Evolutionary conservation across 2,329 filamentous ascomycete species (phyloP).

Genomic region (Coniochaeta sp.): DNA sequence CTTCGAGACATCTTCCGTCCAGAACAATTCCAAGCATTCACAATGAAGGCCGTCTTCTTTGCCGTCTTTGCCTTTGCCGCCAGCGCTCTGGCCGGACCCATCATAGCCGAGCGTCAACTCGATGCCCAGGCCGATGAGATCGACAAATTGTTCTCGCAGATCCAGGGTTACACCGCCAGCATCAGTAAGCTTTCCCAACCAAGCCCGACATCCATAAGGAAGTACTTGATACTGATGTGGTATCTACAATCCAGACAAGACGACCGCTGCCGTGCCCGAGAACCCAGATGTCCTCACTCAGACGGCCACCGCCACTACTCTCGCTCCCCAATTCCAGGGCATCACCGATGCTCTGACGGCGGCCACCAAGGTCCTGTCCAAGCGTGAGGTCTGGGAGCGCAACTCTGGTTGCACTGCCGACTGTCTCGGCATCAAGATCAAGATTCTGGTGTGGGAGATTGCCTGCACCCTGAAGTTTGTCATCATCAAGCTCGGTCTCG

Average conservation of each 20-base stretch:
- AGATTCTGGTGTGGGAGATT: constrained; percentile 18
- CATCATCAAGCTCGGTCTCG: constrained; percentile 19
- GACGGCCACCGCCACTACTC: constrained; percentile 12
- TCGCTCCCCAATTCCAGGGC: constrained; percentile 17
- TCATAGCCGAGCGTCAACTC: constrained; percentile 14
- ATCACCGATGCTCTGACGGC: constrained; percentile 16
- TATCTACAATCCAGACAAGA: constrained; percentile 12
- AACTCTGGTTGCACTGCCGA: constrained; percentile 8
- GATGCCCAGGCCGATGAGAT: constrained; percentile 14
- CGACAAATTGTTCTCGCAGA: constrained; percentile 13
- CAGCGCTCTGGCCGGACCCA: constrained; percentile 5
- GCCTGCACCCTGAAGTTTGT: constrained; percentile 17
- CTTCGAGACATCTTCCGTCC: neutral
- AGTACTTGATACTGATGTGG: neutral
- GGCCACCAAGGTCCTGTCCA: constrained; percentile 15
- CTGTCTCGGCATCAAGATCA: constrained; percentile 15
- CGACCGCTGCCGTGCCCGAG: constrained; percentile 12
- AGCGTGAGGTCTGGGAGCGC: constrained; percentile 10
- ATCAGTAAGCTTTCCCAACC: constrained; percentile 15
- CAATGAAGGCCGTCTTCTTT: constrained; percentile 7
- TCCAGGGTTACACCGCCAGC: constrained; percentile 17
- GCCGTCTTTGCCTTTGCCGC: constrained; percentile 6
- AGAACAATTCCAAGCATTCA: neutral
- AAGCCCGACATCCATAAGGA: neutral
- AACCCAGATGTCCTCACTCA: constrained; percentile 14